Evolutionary conservation across 257 asterid genomes (phyloP).

Genomic region (Orobanche coerulescens): DNA sequence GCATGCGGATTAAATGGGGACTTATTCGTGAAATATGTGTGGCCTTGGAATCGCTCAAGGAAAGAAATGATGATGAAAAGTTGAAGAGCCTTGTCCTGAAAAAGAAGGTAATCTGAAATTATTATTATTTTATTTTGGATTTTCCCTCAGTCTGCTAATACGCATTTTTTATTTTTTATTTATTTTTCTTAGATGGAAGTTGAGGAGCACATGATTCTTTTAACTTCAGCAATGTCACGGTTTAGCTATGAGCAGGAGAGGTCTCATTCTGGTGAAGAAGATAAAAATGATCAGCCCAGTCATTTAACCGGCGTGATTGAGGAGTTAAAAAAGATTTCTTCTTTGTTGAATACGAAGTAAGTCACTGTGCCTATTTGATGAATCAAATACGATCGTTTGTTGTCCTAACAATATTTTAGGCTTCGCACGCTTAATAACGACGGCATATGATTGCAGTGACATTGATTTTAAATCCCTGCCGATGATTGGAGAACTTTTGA

Average conservation of each 20-base stretch:
- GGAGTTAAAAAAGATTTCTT: conserved; percentile 1
- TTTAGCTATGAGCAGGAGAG: conserved; percentile 4
- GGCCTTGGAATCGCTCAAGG: not conserved
- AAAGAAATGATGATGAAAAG: not conserved
- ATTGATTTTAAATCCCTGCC: not conserved
- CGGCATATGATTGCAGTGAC: conserved; percentile 15
- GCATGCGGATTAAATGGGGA: conserved; percentile 25
- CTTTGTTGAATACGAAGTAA: conserved; percentile 7
- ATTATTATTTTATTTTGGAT: not conserved
- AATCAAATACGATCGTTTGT: not conserved
- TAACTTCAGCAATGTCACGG: conserved; percentile 10
- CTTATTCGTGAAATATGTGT: conserved; percentile 22
- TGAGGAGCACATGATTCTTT: conserved; percentile 4
- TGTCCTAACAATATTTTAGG: not conserved
- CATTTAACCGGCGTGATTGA: not conserved
- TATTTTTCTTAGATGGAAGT: conserved; percentile 25
- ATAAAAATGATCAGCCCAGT: not conserved
- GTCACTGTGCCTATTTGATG: not conserved
- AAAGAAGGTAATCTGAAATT: conserved; percentile 31
- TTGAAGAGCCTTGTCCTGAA: not conserved
- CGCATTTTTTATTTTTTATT: not conserved
- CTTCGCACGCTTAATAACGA: not conserved
- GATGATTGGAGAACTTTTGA: conserved; percentile 15
- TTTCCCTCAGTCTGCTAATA: no score
- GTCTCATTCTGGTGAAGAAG: conserved; percentile 22